These are phyloP conservation scores for Mycena sp. DNA, from an alignment of 1,284 basidiomycete species.

Conservation along the genomic window DNA sequence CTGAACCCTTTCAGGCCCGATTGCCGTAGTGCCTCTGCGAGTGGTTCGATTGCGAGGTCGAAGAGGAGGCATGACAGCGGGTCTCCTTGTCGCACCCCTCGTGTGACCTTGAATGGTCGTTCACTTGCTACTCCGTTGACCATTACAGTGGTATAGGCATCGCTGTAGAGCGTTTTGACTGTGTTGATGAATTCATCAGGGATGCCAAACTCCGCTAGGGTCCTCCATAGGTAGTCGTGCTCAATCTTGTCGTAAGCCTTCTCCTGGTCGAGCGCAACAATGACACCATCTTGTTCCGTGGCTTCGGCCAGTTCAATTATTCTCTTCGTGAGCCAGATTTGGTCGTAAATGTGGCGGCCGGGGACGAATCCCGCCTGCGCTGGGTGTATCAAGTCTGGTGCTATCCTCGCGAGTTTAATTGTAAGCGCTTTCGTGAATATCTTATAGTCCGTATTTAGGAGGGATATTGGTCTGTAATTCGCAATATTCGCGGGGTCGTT, in stretches of 20 bases:
- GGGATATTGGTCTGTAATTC: constrained; percentile 24
- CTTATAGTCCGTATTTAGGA: constrained; percentile 29
- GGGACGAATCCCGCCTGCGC: constrained; percentile 35
- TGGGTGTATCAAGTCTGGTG: constrained; percentile 19
- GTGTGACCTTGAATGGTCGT: constrained; percentile 19
- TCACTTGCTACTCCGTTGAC: constrained; percentile 34
- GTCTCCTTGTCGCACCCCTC: constrained; percentile 41
- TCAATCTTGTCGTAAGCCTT: no score
- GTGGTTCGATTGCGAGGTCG: constrained; percentile 30
- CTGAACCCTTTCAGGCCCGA: constrained; percentile 13
- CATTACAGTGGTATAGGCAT: constrained; percentile 29
- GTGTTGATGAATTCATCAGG: constrained; percentile 28
- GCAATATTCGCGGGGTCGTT: constrained; percentile 18
- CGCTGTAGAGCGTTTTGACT: constrained; percentile 8
- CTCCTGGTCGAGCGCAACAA: constrained; percentile 10
- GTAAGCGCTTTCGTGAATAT: constrained; percentile 25
- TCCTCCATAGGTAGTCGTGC: constrained; percentile 9
- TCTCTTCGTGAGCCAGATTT: constrained; percentile 29
- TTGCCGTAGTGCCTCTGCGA: constrained; percentile 12
- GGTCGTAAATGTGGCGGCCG: constrained; percentile 32
- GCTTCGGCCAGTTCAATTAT: constrained; percentile 34
- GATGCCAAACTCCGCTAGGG: constrained; percentile 19
- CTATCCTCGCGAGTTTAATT: constrained; percentile 13
- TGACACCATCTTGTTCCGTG: constrained; percentile 31
- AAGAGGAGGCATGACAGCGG: constrained; percentile 43